Evolutionary conservation across 106 monocot genomes (phyloP).

Genomic region (Allium sativum): DNA sequence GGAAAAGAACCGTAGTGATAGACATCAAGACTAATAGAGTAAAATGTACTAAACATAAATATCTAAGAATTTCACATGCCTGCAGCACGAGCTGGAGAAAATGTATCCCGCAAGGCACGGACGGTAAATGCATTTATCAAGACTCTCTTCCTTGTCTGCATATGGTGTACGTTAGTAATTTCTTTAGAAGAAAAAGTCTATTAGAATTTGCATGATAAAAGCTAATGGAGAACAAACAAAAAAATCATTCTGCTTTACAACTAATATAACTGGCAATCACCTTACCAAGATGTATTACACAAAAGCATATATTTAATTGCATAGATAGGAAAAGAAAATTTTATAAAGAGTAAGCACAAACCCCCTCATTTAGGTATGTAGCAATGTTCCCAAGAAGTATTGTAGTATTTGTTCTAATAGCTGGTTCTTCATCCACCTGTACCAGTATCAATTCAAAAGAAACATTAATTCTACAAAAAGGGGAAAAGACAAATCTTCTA

Average conservation of each 20-base stretch:
- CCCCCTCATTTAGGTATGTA: constrained; percentile 91
- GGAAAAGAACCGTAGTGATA: not conserved
- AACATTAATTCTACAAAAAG: not conserved
- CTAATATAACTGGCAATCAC: not conserved
- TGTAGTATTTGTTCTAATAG: constrained; percentile 96
- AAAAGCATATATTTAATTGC: not conserved
- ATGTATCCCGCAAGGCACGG: constrained; percentile 84
- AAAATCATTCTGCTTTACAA: not conserved
- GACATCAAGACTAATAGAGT: not conserved
- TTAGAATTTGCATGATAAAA: not conserved
- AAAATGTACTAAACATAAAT: not conserved
- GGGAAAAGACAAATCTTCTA: too few relatives aligned
- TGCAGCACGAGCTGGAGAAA: constrained; percentile 94
- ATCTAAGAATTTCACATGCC: constrained; percentile 30
- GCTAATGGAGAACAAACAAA: too few relatives aligned
- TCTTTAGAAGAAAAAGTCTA: not conserved
- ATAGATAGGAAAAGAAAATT: not conserved
- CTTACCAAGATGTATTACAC: not conserved
- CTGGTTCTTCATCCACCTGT: constrained; percentile 98
- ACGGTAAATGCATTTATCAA: constrained; percentile 97
- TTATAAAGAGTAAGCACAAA: constrained; percentile 32
- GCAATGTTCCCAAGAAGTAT: constrained; percentile 97
- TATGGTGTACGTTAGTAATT: constrained; percentile 3
- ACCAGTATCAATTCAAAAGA: not conserved
- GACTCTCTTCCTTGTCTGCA: constrained; percentile 98